phyloP scores from a whole-genome alignment of 345 rosid species.

The Brassica cretica region DNA sequence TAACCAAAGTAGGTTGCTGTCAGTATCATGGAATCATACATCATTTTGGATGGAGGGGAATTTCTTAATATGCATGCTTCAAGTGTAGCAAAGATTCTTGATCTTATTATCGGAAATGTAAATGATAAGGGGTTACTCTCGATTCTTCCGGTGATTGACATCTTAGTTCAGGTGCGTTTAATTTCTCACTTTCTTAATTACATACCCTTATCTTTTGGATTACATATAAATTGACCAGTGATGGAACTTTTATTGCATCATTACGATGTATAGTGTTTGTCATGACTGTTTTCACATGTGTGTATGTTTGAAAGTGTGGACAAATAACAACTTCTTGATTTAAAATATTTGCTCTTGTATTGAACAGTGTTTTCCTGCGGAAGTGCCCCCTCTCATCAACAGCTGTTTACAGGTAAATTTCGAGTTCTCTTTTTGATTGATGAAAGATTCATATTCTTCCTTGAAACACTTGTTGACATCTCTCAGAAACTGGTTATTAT shows the following conservation, averaged over 20 bases:
- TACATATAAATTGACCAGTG: constrained; percentile 2
- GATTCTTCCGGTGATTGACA: constrained; percentile 81
- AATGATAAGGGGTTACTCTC: constrained; percentile 81
- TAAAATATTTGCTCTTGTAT: constrained; percentile 13
- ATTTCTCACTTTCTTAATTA: constrained; percentile 6
- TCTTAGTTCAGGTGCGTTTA: constrained; percentile 75
- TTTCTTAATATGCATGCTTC: constrained; percentile 80
- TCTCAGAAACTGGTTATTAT: constrained; percentile 75
- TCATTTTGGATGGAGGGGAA: constrained; percentile 78
- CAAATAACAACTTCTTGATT: constrained; percentile 13
- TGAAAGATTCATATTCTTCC: constrained; percentile 4
- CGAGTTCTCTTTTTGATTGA: constrained; percentile 12
- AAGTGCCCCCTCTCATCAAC: constrained; percentile 81
- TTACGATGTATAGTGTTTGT: neutral
- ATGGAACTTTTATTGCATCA: constrained; percentile 8
- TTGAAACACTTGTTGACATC: constrained; percentile 17
- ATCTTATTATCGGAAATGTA: constrained; percentile 90
- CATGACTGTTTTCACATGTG: constrained; percentile 8
- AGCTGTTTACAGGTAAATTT: constrained; percentile 73
- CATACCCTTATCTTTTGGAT: neutral
- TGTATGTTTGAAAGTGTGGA: constrained; percentile 2
- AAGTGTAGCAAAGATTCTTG: constrained; percentile 83
- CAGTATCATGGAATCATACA: constrained; percentile 72
- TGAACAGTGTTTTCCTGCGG: constrained; percentile 79
- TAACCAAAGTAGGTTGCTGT: constrained; percentile 66